Base-by-base conservation (phyloP, 2,329 filamentous ascomycete species). In the Botryotinia globosa region DNA sequence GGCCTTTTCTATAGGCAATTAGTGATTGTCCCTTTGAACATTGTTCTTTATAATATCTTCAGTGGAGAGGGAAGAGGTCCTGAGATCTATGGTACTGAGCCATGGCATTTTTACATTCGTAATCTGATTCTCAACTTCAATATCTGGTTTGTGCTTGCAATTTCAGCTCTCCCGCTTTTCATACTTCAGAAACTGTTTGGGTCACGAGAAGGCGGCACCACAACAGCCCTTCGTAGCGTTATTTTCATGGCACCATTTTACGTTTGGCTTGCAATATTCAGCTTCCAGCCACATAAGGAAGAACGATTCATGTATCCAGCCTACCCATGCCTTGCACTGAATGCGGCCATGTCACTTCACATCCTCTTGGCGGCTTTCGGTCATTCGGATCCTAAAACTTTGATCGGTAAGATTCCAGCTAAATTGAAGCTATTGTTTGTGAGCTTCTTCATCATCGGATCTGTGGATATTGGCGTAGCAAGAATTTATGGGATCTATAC, bases 271-370 rank as follows among this genome's bases (percentile, higher is more conserved):
- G 88, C 83, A 5, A 96, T 98, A 75, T 98, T 99, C 83, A 95
- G 93, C 0, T 81, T 92, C 14, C 96, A 99, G 80, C 93, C 96
- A 25, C 96, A 99, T 83, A 99, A 99, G 80, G 96, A 99, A 81
- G 96, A 99, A 83, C 88, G 96, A 10, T 99, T 99, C 84, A 98
- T 99, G 94, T 99, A 97, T 79, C 96, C 96, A 0, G 92, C 90
- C 3, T 99, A 99, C 79, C 96, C 96, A 1, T 94, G 95, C 75
- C 85, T 99, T 54, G 92, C 92, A 0, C 85, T 99, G 51, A 98
- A 97, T 79, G 94, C 94, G 4, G 92, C 95, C 14, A 87, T 98
- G 70, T 88, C 93, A 6, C 84, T 97, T 51, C 94, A 98, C 81
- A 91, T 97, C 73, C 79, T 97, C 2, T 86, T 98, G 25, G 86